Evolutionary conservation across 2,329 filamentous ascomycete genomes (phyloP).

Genomic region (Leptographium lundbergii): DNA sequence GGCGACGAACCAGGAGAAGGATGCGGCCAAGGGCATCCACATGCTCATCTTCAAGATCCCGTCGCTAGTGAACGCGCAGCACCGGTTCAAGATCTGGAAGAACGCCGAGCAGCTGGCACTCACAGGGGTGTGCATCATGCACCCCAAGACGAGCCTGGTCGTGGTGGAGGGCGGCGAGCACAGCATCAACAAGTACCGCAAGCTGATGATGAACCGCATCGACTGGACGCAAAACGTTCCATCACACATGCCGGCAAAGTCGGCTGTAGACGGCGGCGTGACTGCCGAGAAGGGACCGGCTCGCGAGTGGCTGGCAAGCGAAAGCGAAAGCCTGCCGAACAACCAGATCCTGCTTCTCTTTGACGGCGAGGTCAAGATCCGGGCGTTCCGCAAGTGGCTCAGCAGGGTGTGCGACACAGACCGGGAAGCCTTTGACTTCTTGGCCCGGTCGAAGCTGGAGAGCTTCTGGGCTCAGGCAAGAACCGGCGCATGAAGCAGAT

Average conservation of each 20-base stretch:
- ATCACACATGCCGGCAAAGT: conserved; percentile 25
- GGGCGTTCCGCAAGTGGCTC: conserved; percentile 77
- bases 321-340: conserved; percentile 67
- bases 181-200: conserved; percentile 74
- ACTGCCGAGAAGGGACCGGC: conserved; percentile 37
- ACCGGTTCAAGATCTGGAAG: conserved; percentile 83
- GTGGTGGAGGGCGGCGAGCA: conserved; percentile 85
- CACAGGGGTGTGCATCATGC: conserved; percentile 82
- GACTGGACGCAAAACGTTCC: conserved; percentile 86
- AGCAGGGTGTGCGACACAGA: conserved; percentile 90
- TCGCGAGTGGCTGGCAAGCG: conserved; percentile 64
- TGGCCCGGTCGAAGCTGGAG: conserved; percentile 78
- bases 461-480: conserved; percentile 75
- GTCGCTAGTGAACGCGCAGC: conserved; percentile 81
- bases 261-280: neutral
- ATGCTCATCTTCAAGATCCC: conserved; percentile 82
- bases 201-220: conserved; percentile 85
- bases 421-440: conserved; percentile 67
- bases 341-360: conserved; percentile 82
- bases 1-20: conserved; percentile 68
- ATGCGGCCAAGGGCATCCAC: conserved; percentile 75
- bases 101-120: conserved; percentile 84
- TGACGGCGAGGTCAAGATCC: conserved; percentile 74
- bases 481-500: neutral
- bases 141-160: conserved; percentile 78